These are phyloP conservation scores for Celoporthe dispersa DNA, from an alignment of 2,329 filamentous ascomycete species.

Conservation along the genomic window DNA sequence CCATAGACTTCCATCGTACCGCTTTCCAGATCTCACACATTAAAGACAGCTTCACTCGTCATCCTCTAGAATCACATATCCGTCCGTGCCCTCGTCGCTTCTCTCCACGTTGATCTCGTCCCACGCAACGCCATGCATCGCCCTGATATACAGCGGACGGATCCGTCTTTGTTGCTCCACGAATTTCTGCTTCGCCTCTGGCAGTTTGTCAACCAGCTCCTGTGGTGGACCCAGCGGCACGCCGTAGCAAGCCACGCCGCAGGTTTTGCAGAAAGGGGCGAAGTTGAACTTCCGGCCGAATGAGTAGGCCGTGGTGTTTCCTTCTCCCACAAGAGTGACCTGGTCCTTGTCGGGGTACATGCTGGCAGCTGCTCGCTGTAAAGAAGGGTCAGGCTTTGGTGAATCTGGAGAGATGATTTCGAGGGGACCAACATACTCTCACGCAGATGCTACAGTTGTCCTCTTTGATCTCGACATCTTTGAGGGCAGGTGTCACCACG, in stretches of 20 bases:
- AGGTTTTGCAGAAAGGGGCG: slow-evolving; percentile 35
- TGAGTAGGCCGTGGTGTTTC: slow-evolving; percentile 36
- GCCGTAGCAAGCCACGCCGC: slow-evolving; percentile 37
- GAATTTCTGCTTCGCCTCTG: slow-evolving; percentile 33
- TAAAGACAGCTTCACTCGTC: background rate
- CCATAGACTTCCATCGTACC: background rate
- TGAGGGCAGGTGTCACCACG: slow-evolving; percentile 31
- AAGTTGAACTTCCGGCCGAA: slow-evolving; percentile 34
- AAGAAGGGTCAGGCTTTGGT: background rate
- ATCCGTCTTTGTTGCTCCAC: slow-evolving; percentile 29
- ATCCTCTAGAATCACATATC: slow-evolving; percentile 31
- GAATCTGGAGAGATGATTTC: background rate
- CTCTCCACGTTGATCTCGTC: slow-evolving; percentile 30
- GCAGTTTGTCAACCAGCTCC: slow-evolving; percentile 36
- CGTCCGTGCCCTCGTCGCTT: slow-evolving; percentile 37
- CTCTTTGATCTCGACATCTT: slow-evolving; percentile 48
- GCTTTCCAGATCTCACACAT: background rate
- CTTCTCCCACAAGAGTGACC: slow-evolving; percentile 35
- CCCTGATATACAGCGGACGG: slow-evolving; percentile 24
- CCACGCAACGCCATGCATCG: slow-evolving; percentile 26
- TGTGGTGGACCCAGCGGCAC: slow-evolving; percentile 38
- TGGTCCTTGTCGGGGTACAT: slow-evolving; percentile 37
- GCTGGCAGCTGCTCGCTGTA: slow-evolving; percentile 37
- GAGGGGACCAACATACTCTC: slow-evolving; percentile 30
- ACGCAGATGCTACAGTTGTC: slow-evolving; percentile 43